Conservation (phyloP, 768 basidiomycete genomes). For the Roridomyces roridus region DNA sequence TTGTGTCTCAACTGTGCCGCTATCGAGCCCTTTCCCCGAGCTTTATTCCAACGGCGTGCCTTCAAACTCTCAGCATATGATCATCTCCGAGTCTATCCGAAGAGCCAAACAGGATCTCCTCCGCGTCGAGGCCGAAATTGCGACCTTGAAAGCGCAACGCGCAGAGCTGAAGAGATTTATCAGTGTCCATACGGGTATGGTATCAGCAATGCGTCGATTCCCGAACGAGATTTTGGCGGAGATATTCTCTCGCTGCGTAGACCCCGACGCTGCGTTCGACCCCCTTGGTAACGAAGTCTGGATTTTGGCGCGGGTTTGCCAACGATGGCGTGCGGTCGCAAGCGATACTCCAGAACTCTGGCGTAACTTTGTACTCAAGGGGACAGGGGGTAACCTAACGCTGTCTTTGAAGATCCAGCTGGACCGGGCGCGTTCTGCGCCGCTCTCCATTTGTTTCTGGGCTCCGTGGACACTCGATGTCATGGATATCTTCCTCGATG, state of each 20-base stretch:
- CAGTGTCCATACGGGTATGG: background rate
- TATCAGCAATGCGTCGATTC: background rate
- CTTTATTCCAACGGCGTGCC: background rate
- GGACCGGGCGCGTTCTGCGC: too few species aligned
- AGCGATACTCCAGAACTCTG: background rate
- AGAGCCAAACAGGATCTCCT: background rate
- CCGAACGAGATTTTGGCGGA: background rate
- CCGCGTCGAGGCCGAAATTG: too few species aligned
- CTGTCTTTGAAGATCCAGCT: too few species aligned
- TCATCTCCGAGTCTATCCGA: background rate
- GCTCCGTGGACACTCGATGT: too few species aligned
- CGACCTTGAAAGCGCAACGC: background rate
- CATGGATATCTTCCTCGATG: too few species aligned
- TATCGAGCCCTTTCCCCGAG: too few species aligned
- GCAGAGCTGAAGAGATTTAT: background rate
- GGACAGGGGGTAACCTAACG: too few species aligned
- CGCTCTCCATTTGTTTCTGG: too few species aligned
- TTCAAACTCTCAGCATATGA: background rate
- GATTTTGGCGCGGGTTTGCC: background rate
- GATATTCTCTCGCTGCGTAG: background rate
- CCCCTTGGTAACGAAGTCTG: background rate
- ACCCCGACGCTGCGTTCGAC: background rate
- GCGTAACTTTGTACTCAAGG: background rate
- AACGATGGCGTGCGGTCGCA: background rate
- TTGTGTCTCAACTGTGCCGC: too few species aligned